Base-by-base conservation (phyloP, 306 rosid species). In the Ziziphus jujuba region DNA sequence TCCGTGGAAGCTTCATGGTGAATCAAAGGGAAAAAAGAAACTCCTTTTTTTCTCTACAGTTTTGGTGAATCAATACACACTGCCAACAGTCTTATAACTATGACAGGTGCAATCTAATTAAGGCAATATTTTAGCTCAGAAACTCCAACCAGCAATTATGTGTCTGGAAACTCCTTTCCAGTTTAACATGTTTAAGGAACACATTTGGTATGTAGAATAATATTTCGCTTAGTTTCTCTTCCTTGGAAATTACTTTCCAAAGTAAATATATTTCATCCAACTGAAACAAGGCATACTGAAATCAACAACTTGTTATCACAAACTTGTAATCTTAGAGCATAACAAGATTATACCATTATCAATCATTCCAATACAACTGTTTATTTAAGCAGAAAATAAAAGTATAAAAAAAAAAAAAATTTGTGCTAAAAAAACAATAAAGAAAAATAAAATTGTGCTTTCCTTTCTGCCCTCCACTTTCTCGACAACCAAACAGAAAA, bases 401-500 rank as follows among this genome's bases (percentile, higher is more conserved):
- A 13, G 12, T 14, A 13, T 15, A 25, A 28, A 38, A 36, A 9
- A 1, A 9, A 13, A 22, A 40, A 13, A 0, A 20, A 25, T n/a
- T 9, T 16, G 17, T 25, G 17, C 12, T 61, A n/a, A 19, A 35
- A 35, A 33, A 22, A 13, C 21, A 28, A 13, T 15, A 25, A 28
- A 38, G 19, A 9, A 1, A 9, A 13, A 22, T 61, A 13, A 0
- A 20, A 25, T 9, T 16, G 17, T 25, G 17, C 12, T 61, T 45
- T 7, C 10, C 4, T 53, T 12, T 53, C 5, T 53, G 23, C 44
- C 35, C 49, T 28, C 35, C 44, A 63, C 8, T 56, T 69, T 61
- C 67, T 17, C 19, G 38, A 49, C 21, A 52, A 36, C 48, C 66
- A 63, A 56, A 60, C 56, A 53, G 25, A 59, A 51, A 25, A 45